Conservation (phyloP, 371 early-diverging fungal species). For the Syncephalis plumigaleata region DNA sequence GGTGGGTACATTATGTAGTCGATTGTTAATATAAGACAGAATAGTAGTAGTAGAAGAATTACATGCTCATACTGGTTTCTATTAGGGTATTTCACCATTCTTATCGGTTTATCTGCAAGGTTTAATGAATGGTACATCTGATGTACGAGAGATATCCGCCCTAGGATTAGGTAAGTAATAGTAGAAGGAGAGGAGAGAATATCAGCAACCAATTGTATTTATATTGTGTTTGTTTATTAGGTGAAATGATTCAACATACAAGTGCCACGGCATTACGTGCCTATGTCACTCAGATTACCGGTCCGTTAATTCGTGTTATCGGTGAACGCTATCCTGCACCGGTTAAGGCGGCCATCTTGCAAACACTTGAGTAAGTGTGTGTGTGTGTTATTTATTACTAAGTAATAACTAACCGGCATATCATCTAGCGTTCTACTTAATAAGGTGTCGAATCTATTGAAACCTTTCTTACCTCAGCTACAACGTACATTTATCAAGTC, state of each 20-base stretch:
- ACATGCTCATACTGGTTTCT: too few relatives aligned
- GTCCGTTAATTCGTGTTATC: slow-evolving; percentile 92
- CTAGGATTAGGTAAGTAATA: slow-evolving; percentile 30
- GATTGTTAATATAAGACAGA: too few relatives aligned
- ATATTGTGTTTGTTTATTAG: slow-evolving; percentile 9
- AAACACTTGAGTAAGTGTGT: slow-evolving; percentile 49
- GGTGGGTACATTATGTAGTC: too few relatives aligned
- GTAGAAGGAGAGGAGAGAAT: too few relatives aligned
- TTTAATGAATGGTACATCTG: slow-evolving; percentile 72
- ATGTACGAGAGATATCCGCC: slow-evolving; percentile 74
- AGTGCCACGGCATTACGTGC: slow-evolving; percentile 61
- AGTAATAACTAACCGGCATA: neutral
- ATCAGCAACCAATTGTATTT: slow-evolving; percentile 1
- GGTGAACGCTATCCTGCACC: slow-evolving; percentile 84
- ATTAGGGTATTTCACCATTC: slow-evolving; percentile 60
- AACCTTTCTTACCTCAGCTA: slow-evolving; percentile 94
- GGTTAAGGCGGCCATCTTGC: slow-evolving; percentile 82
- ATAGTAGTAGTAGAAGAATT: too few relatives aligned
- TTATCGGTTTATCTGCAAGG: slow-evolving; percentile 88
- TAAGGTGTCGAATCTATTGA: slow-evolving; percentile 71
- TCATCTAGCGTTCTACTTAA: slow-evolving; percentile 32
- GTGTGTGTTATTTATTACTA: neutral
- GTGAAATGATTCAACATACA: slow-evolving; percentile 61
- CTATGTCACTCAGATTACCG: slow-evolving; percentile 88
- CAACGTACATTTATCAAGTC: slow-evolving; percentile 93